These are phyloP conservation scores for Carpinus viminea DNA, from an alignment of 306 rosid genomes.

Conservation along the genomic window DNA sequence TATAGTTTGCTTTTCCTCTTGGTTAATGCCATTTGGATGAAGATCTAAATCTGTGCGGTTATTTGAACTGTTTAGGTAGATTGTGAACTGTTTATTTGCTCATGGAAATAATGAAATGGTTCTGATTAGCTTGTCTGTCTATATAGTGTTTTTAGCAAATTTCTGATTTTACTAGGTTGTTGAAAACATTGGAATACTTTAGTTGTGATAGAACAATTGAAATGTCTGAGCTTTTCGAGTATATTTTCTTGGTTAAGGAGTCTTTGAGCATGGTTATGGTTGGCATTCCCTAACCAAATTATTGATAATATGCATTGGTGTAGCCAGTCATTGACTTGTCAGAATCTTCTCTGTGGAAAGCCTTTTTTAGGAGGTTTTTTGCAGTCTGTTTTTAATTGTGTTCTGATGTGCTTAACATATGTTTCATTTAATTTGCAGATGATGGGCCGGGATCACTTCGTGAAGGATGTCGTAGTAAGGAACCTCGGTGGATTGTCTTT, in stretches of 20 bases:
- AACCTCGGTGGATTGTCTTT: constrained; percentile 91
- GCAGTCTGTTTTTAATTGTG: not conserved
- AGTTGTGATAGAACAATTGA: not conserved
- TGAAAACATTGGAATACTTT: not conserved
- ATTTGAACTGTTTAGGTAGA: not conserved
- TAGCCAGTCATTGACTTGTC: not conserved
- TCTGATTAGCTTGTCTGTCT: not conserved
- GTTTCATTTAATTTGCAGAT: constrained; percentile 44
- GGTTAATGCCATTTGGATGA: not conserved
- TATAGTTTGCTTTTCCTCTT: not conserved
- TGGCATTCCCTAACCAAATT: not conserved
- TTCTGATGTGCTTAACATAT: not conserved
- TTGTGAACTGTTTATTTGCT: not conserved
- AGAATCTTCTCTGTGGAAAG: not conserved
- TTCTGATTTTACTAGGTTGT: not conserved
- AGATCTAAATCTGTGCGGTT: not conserved
- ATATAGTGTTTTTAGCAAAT: not conserved
- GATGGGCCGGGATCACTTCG: constrained; percentile 98
- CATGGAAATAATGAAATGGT: not conserved
- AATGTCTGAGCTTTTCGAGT: not conserved
- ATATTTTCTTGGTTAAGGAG: not conserved
- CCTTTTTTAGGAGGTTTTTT: not conserved
- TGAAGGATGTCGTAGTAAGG: constrained; percentile 70
- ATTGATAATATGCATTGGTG: not conserved
- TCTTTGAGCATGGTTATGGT: not conserved